A percentile compares a stretch with the other conserved stretches of the same genome.
Evolutionary conservation across 2,329 filamentous ascomycete species (phyloP).

Genomic region (Aspergillus fumigatiaffinis): DNA sequence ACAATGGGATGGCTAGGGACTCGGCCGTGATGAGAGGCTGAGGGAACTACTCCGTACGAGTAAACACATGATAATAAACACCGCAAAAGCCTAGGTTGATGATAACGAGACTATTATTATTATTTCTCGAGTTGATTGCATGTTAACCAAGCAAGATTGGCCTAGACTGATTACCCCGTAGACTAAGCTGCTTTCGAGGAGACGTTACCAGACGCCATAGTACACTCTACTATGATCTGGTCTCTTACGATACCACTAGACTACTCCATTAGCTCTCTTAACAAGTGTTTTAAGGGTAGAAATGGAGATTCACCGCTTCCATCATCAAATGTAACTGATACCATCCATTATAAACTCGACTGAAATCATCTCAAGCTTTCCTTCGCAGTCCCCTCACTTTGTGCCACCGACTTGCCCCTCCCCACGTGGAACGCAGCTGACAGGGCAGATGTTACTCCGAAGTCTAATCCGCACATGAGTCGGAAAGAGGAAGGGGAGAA

Average conservation of each 20-base stretch:
- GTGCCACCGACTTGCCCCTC: neutral
- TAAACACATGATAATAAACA: neutral
- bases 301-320: neutral
- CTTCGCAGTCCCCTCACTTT: neutral
- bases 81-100: neutral
- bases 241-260: too few relatives aligned
- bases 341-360: neutral
- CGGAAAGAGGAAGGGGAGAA: neutral
- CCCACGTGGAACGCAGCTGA: neutral
- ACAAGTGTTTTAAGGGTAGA: neutral
- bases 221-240: neutral
- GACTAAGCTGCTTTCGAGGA: neutral
- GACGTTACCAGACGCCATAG: neutral
- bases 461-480: neutral
- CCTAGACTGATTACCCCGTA: too few relatives aligned
- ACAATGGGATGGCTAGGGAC: neutral
- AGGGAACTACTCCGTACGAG: neutral
- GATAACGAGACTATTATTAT: neutral
- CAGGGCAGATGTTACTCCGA: neutral
- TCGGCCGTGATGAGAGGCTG: neutral
- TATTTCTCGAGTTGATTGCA: neutral
- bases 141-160: neutral
- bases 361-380: neutral
- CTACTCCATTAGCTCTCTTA: too few relatives aligned
- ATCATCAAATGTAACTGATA: neutral